Percentiles rank a stretch among this genome's conserved stretches.
Evolutionary conservation across 164 flowering plant genomes (phyloP).

Genomic region (Magnolia officinalis): DNA sequence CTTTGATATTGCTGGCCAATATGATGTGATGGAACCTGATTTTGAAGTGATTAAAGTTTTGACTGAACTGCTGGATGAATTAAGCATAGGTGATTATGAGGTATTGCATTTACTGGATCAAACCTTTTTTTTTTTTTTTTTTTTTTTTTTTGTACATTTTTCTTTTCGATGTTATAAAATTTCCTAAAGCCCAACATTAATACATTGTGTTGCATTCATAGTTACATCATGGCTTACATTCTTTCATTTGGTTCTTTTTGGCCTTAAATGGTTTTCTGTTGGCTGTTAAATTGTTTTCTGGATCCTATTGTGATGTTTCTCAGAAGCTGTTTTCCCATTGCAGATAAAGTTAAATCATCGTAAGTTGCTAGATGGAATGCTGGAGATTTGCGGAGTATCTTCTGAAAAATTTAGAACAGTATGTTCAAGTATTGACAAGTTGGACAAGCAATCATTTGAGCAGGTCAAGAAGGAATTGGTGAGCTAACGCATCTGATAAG

Average conservation of each 20-base stretch:
- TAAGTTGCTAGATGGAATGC: constrained; percentile 85
- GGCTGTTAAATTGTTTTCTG: background rate
- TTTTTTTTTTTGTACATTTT: too few relatives aligned
- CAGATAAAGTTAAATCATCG: constrained; percentile 92
- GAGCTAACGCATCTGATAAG: constrained; percentile 5
- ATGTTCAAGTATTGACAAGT: constrained; percentile 94
- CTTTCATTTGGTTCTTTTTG: background rate
- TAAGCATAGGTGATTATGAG: constrained; percentile 88
- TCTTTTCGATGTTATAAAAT: too few relatives aligned
- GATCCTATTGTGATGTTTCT: background rate
- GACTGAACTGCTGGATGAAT: constrained; percentile 85
- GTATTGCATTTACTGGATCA: constrained; percentile 25
- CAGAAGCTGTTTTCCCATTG: constrained; percentile 6
- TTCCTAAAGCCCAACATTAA: too few relatives aligned
- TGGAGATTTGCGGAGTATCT: constrained; percentile 95
- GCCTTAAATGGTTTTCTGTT: background rate
- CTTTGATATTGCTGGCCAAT: constrained; percentile 91
- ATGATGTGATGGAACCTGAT: constrained; percentile 76
- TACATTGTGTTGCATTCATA: background rate
- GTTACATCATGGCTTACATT: background rate
- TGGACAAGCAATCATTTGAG: constrained; percentile 86
- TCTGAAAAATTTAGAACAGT: constrained; percentile 87
- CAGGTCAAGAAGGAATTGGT: constrained; percentile 90
- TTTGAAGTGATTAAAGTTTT: constrained; percentile 82
- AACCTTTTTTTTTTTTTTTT: too few relatives aligned